Conservation (phyloP, 1,284 basidiomycete species). For the Ceratobasidium sp. region DNA sequence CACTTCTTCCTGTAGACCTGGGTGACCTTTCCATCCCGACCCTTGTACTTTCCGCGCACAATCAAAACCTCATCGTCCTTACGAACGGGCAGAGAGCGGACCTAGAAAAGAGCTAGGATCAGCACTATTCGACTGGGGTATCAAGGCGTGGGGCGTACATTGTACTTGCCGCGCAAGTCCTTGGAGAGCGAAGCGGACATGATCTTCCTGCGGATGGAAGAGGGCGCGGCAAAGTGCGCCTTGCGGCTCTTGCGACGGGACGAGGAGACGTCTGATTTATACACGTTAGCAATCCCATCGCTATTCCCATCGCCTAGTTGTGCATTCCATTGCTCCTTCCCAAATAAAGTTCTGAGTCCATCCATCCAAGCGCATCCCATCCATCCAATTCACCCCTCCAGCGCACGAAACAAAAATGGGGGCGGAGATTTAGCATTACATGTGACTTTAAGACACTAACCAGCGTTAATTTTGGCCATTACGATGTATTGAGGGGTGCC, state of each 20-base stretch:
- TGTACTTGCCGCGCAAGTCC: constrained; percentile 92
- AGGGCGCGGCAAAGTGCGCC: constrained; percentile 93
- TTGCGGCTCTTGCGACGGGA: constrained; percentile 96
- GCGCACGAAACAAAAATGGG: neutral
- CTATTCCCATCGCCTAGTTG: constrained; percentile 75
- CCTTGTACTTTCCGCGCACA: constrained; percentile 96
- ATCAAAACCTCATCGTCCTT: constrained; percentile 99
- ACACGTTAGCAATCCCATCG: neutral
- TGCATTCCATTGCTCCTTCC: constrained; percentile 54
- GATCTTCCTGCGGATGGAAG: constrained; percentile 93
- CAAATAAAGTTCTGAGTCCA: constrained; percentile 45
- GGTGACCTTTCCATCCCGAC: constrained; percentile 96
- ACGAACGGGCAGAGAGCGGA: constrained; percentile 92
- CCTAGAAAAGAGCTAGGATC: constrained; percentile 53
- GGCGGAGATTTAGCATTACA: no score
- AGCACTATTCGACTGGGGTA: neutral
- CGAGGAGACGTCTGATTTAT: constrained; percentile 74
- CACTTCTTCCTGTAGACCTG: constrained; percentile 99
- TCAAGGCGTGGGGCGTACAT: constrained; percentile 63
- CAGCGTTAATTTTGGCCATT: constrained; percentile 43
- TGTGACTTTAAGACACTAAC: constrained; percentile 25
- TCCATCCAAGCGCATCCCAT: constrained; percentile 58
- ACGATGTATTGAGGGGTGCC: constrained; percentile 19
- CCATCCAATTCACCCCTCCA: constrained; percentile 53
- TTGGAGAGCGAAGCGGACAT: constrained; percentile 97